Percentiles rank a stretch among this genome's conserved stretches.
Conservation (phyloP, 768 basidiomycete species). For the Tulasnella sp. region DNA sequence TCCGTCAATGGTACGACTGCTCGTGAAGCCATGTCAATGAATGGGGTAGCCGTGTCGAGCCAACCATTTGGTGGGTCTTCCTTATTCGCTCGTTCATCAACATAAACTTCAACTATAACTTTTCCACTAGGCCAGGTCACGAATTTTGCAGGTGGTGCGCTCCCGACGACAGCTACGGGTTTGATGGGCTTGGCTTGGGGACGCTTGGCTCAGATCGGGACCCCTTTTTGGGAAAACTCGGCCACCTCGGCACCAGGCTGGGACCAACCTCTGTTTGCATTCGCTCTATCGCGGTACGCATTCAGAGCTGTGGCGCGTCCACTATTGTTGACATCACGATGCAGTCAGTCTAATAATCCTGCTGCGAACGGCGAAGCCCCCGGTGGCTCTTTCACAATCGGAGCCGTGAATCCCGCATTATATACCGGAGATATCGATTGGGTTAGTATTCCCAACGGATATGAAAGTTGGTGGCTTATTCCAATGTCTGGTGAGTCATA, state of each 20-base stretch:
- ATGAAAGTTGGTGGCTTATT: slow-evolving; percentile 16
- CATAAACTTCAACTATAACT: neutral
- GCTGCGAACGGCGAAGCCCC: neutral
- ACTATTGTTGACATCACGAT: neutral
- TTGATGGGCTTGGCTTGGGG: slow-evolving; percentile 20
- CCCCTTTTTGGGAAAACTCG: slow-evolving; percentile 11
- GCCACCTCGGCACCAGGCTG: neutral
- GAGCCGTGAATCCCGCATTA: neutral
- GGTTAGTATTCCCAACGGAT: slow-evolving; percentile 12
- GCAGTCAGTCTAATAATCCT: neutral
- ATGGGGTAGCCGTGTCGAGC: slow-evolving; percentile 14
- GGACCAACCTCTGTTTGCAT: slow-evolving; percentile 15
- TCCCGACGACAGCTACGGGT: slow-evolving; percentile 11
- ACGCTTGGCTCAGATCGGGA: slow-evolving; percentile 10
- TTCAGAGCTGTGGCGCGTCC: neutral
- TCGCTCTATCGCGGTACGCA: slow-evolving; percentile 12
- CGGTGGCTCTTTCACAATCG: slow-evolving; percentile 6
- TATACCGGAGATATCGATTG: slow-evolving; percentile 16
- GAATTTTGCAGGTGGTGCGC: neutral
- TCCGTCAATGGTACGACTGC: slow-evolving; percentile 14
- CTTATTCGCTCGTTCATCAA: neutral
- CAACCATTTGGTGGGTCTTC: slow-evolving; percentile 16
- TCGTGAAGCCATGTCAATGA: slow-evolving; percentile 16
- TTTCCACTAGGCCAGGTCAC: neutral
- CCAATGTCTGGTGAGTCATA: slow-evolving; percentile 6